Evolutionary conservation across 2,329 filamentous ascomycete genomes (phyloP), one percentile per base, ranked within the genome.

Genomic region (Fusarium sp.): DNA sequence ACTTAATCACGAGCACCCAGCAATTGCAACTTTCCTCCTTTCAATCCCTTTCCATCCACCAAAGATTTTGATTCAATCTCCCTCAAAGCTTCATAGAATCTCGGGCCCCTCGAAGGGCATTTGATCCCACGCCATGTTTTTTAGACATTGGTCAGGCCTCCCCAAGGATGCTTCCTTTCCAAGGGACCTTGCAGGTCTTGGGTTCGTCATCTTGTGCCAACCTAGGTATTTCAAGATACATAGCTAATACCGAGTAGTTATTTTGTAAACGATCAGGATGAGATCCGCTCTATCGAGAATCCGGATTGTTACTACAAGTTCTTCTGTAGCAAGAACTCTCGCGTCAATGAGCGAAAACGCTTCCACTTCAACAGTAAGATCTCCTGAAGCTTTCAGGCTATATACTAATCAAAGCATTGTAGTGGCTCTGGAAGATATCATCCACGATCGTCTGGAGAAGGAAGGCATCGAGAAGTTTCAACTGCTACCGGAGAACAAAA

Each of bases 281-380:
- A 95, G 74, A 87, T 97, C 65, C 89, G 92, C 47, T 89, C 85
- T 64, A 90, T 92, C 56, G 82, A 86, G 23, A 82, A 93, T 35
- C 89, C 91, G 0, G 85, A 91, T 28, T 83, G 86, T 69, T 91
- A 90, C 75, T 97, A 93, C 83, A 87, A 92, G 71, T 97, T 86
- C 84, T 91, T 89, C 77, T 79, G 92, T 54, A 91, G 87, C 76
- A 89, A 88, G 71, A 94, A 93, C 78, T 83, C 87, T n/a, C 89
- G 93, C 37, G 86, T 91, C 80, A 97, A 97, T 77, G 86, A 91
- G 39, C 84, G 91, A 21, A 93, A 93, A 73, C 86, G 91, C 20
- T 92, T 92, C 69, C 84, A 89, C 38, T 89, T 97, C 79, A 91
- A 97, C 73, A 80, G 93, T 93, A 77, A 70, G 83, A 77, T n/a